phyloP scores from a whole-genome alignment of 257 asterid species.

The Solanum corneliomulleri region DNA sequence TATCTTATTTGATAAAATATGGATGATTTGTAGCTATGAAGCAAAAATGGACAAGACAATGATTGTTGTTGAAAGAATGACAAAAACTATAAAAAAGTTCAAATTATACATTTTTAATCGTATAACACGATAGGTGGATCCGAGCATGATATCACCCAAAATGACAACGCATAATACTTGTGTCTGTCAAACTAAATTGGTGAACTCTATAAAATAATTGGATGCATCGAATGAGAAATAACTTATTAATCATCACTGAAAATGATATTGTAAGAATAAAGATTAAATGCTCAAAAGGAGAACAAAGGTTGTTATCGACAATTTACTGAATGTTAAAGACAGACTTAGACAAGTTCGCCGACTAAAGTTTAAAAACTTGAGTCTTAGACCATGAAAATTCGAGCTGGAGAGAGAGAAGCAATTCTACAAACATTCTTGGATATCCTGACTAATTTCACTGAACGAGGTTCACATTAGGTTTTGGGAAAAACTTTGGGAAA shows the following conservation, averaged over 20 bases:
- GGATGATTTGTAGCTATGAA: not conserved
- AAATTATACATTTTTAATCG: not conserved
- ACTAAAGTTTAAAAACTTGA: not conserved
- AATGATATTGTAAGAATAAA: too few species aligned
- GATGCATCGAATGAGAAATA: not conserved
- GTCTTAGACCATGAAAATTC: not conserved
- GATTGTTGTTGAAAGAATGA: not conserved
- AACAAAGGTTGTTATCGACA: not conserved
- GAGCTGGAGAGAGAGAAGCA: not conserved
- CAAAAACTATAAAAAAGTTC: too few species aligned
- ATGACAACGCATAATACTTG: not conserved
- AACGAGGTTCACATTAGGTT: not conserved
- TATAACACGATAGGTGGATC: not conserved
- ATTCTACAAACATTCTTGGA: not conserved
- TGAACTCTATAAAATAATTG: too few species aligned
- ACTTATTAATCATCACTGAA: too few species aligned
- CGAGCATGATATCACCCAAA: not conserved
- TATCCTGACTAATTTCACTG: not conserved
- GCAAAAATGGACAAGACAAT: not conserved
- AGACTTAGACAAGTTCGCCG: too few species aligned
- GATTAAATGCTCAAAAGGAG: not conserved
- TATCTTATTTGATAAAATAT: not conserved
- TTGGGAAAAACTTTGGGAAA: not conserved
- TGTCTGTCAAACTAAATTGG: not conserved
- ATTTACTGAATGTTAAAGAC: too few species aligned